Base-by-base conservation (phyloP, 2,329 filamentous ascomycete genomes). In the Phyllosticta citriasiana region DNA sequence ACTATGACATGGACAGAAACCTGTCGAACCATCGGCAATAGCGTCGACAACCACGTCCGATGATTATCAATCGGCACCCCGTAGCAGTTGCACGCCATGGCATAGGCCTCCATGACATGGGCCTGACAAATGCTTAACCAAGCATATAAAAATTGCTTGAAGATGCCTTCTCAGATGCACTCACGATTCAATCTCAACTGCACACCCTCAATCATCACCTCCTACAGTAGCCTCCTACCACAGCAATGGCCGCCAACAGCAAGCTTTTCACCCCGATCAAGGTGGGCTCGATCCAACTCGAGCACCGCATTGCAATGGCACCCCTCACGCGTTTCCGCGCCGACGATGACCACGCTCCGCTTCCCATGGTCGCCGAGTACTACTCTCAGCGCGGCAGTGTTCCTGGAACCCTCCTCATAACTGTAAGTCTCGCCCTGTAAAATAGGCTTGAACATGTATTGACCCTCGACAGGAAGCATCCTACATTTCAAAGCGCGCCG, bases 331-430 rank as follows among this genome's bases (percentile, higher is more conserved):
- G 77, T 9, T 77, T 76, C 65, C 73, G 76, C 51, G 75, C 75
- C 53, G 68, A 70, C 54, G 74, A 83, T 59, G 72, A 81, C 59
- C 77, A 81, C 65, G 75, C 78, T 2, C 78, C 79, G 9, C 65
- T 71, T 2, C 70, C 70, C n/a, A 66, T 72, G 59, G 76, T 76
- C 1, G 67, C 70, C 40, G 64, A 68, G 5, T 72, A 73, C 65
- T 73, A 72, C 68, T 63, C 64, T 16, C 66, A 71, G 35, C 67
- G 71, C 51, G 67, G 66, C 9, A 65, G 65, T 40, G 65, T 66
- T 14, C 70, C 70, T 3, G 71, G 71, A 24, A 73, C 69, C 4
- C 61, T 72, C 7, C 60, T 72, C 47, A 67, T 72, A 55, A 66
- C 68, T 60, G 71, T 30, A 30, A 30, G 27, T 30, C 9, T 30